A percentile compares a stretch with the other conserved stretches of the same genome.
Conservation (phyloP, 1,284 basidiomycete species). For the Kalmanozyma brasiliensis region DNA sequence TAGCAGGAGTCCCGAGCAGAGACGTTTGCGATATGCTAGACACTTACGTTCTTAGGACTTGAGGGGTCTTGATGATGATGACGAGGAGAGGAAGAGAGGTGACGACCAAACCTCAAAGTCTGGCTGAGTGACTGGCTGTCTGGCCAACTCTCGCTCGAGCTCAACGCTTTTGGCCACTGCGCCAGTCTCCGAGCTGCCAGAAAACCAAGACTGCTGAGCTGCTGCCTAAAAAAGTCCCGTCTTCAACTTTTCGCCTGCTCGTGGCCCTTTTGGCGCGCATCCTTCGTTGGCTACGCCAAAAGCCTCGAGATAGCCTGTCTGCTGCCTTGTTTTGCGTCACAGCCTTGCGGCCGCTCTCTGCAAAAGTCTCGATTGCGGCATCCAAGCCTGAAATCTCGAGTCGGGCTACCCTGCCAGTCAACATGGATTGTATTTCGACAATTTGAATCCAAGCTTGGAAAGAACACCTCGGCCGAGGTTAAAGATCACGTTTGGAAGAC, state of each 20-base stretch:
- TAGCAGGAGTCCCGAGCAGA: conserved; percentile 22
- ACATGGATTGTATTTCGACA: background rate
- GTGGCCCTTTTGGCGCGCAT: conserved; percentile 10
- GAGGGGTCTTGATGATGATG: conserved; percentile 46
- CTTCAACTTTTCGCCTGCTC: conserved; percentile 2
- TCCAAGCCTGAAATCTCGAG: conserved; percentile 8
- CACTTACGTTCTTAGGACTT: conserved; percentile 49
- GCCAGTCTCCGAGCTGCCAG: background rate
- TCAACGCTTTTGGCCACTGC: conserved; percentile 14
- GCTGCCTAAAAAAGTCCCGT: conserved; percentile 21
- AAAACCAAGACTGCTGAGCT: conserved; percentile 3
- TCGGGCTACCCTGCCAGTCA: background rate
- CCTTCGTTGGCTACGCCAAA: background rate
- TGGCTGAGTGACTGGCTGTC: conserved; percentile 12
- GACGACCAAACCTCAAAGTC: conserved; percentile 44
- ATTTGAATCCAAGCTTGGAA: background rate
- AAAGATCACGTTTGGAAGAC: too few relatives aligned
- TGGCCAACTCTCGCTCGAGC: background rate
- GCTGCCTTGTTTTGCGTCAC: background rate
- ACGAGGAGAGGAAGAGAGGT: conserved; percentile 40
- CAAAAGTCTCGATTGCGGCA: conserved; percentile 22
- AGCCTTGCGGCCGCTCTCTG: background rate
- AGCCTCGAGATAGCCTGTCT: background rate
- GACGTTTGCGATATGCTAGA: conserved; percentile 5
- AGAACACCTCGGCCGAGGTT: conserved; percentile 11